Evolutionary conservation across 148 eudicot genomes (phyloP), one percentile per base, ranked within the genome.

Genomic region (Selenicereus undatus): DNA sequence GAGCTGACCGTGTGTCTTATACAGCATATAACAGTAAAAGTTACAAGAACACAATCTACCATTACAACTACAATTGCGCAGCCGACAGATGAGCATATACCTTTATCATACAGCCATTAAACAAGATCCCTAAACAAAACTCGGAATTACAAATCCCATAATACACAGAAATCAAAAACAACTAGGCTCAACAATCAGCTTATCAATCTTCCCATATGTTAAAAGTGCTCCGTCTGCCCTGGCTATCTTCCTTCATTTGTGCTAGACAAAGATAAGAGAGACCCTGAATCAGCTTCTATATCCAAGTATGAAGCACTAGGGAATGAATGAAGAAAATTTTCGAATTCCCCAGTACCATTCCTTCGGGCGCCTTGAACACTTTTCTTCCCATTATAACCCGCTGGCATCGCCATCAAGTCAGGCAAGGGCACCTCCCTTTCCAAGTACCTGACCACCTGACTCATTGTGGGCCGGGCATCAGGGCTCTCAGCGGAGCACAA

Each of bases 381-480:
- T 52, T 77, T 81, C 80, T 84, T 88, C 56, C 84, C 78, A 26
- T 74, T 85, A 83, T 76, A 88, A 22, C 88, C 88, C 16, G 88
- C 87, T 0, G 92, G 93, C 3, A 86, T 73, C 0, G 76, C 43
- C 80, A 91, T 11, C 75, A 78, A 82, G 13, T 85, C 87, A 4
- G 95, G 98, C 86, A 93, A 58, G 4, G 77, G 54, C 62, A 83
- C 85, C 81, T 91, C 98, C 73, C 97, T 89, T 60, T 94, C 94
- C 85, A 94, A 82, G 85, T 78, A 94, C 86, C 97, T 85, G 71
- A 91, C 84, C 48, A 91, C 94, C 79, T 90, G 94, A 83, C 91
- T 89, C 93, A 90, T 92, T 21, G 87, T 77, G 3, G 98, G 98
- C 36, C 98, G 85, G 35, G 78, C 74, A 16, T 73, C 74, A 4